Conservation (phyloP, 1,139 yeast species). For the Casaregolazyma suthepensis region DNA sequence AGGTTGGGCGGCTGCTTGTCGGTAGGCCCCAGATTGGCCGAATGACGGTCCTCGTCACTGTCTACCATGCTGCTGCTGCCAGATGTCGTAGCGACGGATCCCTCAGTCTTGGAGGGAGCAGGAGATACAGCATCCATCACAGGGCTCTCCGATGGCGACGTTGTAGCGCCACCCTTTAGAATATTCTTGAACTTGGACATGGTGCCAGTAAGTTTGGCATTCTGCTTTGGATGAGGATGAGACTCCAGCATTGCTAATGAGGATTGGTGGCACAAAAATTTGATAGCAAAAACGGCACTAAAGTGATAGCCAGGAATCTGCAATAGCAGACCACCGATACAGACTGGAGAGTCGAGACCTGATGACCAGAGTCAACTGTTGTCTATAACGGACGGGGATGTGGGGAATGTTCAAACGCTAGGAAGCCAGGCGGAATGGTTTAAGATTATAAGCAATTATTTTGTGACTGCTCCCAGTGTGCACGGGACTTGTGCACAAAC, state of each 20-base stretch:
- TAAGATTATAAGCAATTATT: not conserved
- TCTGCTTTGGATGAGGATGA: constrained; percentile 10
- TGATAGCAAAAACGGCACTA: not conserved
- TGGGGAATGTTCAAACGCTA: not conserved
- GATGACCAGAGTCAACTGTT: not conserved
- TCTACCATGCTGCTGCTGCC: not conserved
- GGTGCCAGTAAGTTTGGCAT: constrained; percentile 15
- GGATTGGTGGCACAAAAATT: not conserved
- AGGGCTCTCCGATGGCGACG: constrained; percentile 7
- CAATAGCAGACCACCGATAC: not conserved
- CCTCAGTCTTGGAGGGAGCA: constrained; percentile 2
- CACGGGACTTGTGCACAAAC: not conserved
- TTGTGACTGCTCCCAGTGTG: not conserved
- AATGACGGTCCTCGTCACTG: not conserved
- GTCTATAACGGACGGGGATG: not conserved
- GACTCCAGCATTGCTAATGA: not conserved
- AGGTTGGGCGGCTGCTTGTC: not conserved
- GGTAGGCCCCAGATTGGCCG: not conserved
- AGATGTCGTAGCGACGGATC: not conserved
- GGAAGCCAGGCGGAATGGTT: not conserved
- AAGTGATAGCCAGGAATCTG: not conserved
- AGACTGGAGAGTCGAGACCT: not conserved
- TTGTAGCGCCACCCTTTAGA: constrained; percentile 6
- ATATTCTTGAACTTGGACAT: constrained; percentile 20
- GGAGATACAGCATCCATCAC: constrained; percentile 6